Conservation (phyloP, 805 yeast genomes). For the Candida maris region DNA sequence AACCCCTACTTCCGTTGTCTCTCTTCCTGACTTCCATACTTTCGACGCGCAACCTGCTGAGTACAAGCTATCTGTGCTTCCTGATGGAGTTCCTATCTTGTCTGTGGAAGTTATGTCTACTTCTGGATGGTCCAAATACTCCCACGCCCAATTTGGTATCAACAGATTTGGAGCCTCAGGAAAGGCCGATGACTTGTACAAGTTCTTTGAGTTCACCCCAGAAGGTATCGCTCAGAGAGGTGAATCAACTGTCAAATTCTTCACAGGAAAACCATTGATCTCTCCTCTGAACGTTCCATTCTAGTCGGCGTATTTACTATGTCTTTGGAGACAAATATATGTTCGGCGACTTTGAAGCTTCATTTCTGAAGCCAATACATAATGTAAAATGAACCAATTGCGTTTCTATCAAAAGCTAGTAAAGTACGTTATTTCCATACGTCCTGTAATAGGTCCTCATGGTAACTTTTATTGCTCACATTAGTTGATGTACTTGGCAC, state of each 20-base stretch:
- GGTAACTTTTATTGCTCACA: constrained; percentile 8
- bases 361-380: no score
- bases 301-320: constrained; percentile 31
- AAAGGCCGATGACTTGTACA: constrained; percentile 77
- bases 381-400: no score
- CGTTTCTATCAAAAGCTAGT: no score
- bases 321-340: no score
- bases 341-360: no score
- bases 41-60: constrained; percentile 80
- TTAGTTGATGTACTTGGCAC: constrained; percentile 16
- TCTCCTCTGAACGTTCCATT: constrained; percentile 84
- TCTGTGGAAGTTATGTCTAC: constrained; percentile 93
- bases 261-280: constrained; percentile 65
- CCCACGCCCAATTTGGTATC: constrained; percentile 95
- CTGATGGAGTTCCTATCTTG: constrained; percentile 90
- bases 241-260: constrained; percentile 71
- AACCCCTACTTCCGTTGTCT: constrained; percentile 76
- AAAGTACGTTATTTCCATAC: constrained; percentile 30
- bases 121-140: constrained; percentile 89
- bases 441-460: constrained; percentile 30
- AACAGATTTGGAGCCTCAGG: constrained; percentile 97
- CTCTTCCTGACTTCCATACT: constrained; percentile 88
- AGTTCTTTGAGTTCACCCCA: constrained; percentile 84
- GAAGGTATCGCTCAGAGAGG: constrained; percentile 91
- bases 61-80: constrained; percentile 82